A percentile compares a stretch with the other conserved stretches of the same genome.
Conservation (phyloP, 2,329 filamentous ascomycete species). For the Reticulascus tulasneorum region DNA sequence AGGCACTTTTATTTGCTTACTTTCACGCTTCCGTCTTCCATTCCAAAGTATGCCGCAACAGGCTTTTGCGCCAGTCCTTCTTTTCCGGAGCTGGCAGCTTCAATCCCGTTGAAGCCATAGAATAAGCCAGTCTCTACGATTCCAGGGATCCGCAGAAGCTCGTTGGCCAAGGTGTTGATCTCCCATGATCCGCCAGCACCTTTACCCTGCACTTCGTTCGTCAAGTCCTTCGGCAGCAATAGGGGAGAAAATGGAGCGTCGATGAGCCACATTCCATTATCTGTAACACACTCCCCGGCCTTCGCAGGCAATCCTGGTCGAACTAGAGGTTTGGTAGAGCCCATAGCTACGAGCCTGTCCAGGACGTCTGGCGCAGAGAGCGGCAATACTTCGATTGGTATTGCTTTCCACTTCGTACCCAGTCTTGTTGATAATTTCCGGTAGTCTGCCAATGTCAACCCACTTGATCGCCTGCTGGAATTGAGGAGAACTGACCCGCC, state of each 20-base stretch:
- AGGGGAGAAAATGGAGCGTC: slow-evolving; percentile 84
- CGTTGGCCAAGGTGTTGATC: slow-evolving; percentile 67
- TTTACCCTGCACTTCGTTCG: slow-evolving; percentile 42
- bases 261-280: slow-evolving; percentile 70
- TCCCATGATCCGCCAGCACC: slow-evolving; percentile 67
- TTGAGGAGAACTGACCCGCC: slow-evolving; percentile 53
- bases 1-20: too few species aligned
- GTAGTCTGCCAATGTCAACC: slow-evolving; percentile 57
- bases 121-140: slow-evolving; percentile 93
- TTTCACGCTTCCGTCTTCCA: slow-evolving; percentile 69
- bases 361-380: slow-evolving; percentile 77
- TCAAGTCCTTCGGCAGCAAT: slow-evolving; percentile 54
- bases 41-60: slow-evolving; percentile 90
- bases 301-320: slow-evolving; percentile 72
- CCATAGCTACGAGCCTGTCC: slow-evolving; percentile 66
- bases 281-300: slow-evolving; percentile 68
- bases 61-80: slow-evolving; percentile 79
- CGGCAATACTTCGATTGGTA: slow-evolving; percentile 92
- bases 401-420: slow-evolving; percentile 71
- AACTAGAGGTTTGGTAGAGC: slow-evolving; percentile 66
- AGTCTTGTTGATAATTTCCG: slow-evolving; percentile 81
- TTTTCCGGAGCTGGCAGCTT: slow-evolving; percentile 51
- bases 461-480: not conserved
- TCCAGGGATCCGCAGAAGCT: slow-evolving; percentile 77
- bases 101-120: slow-evolving; percentile 71